These are phyloP conservation scores for Diplotaxis tenuifolia DNA, from an alignment of 345 rosid species.

Conservation along the genomic window DNA sequence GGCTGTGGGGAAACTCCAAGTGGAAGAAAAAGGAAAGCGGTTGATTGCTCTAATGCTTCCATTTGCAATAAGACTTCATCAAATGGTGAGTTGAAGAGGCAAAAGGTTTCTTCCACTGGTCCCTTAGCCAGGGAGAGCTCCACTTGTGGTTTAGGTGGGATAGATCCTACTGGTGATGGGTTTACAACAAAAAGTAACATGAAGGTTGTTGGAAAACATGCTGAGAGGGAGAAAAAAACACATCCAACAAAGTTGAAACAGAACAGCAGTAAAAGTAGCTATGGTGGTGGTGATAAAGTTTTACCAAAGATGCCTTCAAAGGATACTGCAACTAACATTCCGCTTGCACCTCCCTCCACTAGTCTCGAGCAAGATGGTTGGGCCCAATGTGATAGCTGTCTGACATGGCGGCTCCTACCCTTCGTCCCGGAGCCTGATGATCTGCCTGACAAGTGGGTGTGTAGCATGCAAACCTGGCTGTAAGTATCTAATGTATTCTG, in stretches of 20 bases:
- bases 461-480: conserved; percentile 83
- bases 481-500: conserved; percentile 45
- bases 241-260: conserved; percentile 36
- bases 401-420: conserved; percentile 74
- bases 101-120: conserved; percentile 34
- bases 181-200: conserved; percentile 25
- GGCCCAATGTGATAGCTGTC: conserved; percentile 65
- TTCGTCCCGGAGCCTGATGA: conserved; percentile 43
- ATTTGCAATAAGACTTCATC: conserved; percentile 36
- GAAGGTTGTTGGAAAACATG: conserved; percentile 32
- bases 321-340: conserved; percentile 36
- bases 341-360: conserved; percentile 35
- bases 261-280: conserved; percentile 30
- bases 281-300: conserved; percentile 35
- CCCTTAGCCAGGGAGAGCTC: conserved; percentile 34
- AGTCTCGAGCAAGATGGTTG: conserved; percentile 47
- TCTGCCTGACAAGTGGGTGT: conserved; percentile 71
- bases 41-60: conserved; percentile 31
- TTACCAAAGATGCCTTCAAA: conserved; percentile 26
- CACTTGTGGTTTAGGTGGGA: conserved; percentile 33
- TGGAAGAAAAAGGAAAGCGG: conserved; percentile 40
- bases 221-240: conserved; percentile 29
- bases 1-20: conserved; percentile 33
- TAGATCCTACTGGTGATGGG: conserved; percentile 32
- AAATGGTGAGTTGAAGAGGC: conserved; percentile 40